Conservation (phyloP, 2,329 filamentous ascomycete genomes). For the Orbilia javanica region DNA sequence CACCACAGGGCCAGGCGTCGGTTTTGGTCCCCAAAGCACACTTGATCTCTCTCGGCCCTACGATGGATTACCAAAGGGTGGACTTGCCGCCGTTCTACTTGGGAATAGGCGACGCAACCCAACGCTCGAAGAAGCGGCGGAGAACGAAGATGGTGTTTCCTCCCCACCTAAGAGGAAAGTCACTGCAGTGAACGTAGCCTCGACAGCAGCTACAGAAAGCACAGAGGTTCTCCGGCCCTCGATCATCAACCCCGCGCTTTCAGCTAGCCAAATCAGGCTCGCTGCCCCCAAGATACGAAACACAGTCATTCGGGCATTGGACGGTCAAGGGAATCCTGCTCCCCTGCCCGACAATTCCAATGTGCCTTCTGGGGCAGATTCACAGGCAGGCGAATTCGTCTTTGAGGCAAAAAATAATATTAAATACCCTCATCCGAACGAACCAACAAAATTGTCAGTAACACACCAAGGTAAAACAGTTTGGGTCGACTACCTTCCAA, state of each 20-base stretch:
- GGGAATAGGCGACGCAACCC: constrained; percentile 92
- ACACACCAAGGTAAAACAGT: constrained; percentile 82
- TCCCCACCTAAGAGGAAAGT: constrained; percentile 71
- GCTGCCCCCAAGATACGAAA: constrained; percentile 88
- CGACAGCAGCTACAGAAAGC: constrained; percentile 79
- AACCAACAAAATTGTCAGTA: constrained; percentile 85
- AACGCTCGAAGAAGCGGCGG: constrained; percentile 81
- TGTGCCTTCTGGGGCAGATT: constrained; percentile 61
- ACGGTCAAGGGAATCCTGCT: constrained; percentile 66
- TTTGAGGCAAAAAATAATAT: constrained; percentile 89
- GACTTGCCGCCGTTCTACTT: constrained; percentile 84
- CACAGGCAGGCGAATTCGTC: constrained; percentile 71
- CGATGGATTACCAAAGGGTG: constrained; percentile 90
- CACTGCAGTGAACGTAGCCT: constrained; percentile 74
- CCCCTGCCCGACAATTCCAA: constrained; percentile 59
- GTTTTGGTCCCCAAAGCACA: constrained; percentile 75
- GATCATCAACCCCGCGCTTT: constrained; percentile 83
- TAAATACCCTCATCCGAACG: constrained; percentile 73
- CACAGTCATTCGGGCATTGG: constrained; percentile 84
- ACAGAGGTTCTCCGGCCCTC: constrained; percentile 90
- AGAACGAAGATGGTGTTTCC: constrained; percentile 69
- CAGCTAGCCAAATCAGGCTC: constrained; percentile 84
- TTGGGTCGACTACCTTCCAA: constrained; percentile 94
- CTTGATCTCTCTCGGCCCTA: constrained; percentile 94
- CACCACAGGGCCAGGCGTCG: constrained; percentile 57